These are phyloP conservation scores for Leccinum pachyderme DNA, from an alignment of 1,284 basidiomycete species.

Conservation along the genomic window DNA sequence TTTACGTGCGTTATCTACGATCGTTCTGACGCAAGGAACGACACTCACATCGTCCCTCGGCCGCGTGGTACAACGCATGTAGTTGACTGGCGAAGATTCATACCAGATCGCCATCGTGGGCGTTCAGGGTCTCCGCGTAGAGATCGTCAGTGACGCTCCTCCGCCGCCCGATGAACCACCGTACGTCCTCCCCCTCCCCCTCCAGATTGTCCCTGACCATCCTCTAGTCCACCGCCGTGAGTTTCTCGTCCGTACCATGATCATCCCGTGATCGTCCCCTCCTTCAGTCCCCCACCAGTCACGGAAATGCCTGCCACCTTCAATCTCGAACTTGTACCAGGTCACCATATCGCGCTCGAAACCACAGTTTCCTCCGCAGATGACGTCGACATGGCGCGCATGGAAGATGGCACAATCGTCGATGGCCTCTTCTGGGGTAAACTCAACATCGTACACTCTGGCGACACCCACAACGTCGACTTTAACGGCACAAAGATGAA, in stretches of 20 bases:
- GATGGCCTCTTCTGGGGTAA: slow-evolving; percentile 84
- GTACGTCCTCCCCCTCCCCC: slow-evolving; percentile 45
- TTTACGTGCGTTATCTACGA: slow-evolving; percentile 55
- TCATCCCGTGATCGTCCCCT: slow-evolving; percentile 3
- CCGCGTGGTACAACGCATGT: slow-evolving; percentile 21
- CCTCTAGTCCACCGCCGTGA: slow-evolving; percentile 64
- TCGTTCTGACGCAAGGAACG: slow-evolving; percentile 10
- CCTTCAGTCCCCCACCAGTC: slow-evolving; percentile 68
- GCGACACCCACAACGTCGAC: slow-evolving; percentile 73
- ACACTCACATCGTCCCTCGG: slow-evolving; percentile 18
- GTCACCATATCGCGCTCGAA: slow-evolving; percentile 73
- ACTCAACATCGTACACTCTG: slow-evolving; percentile 73
- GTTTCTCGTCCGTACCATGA: slow-evolving; percentile 30
- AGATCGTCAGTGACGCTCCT: slow-evolving; percentile 77
- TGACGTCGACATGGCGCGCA: slow-evolving; percentile 81
- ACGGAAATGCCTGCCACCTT: slow-evolving; percentile 83
- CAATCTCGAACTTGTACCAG: slow-evolving; percentile 71
- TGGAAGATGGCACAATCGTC: slow-evolving; percentile 81
- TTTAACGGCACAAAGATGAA: slow-evolving; percentile 71
- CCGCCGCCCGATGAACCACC: slow-evolving; percentile 77
- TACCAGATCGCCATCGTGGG: slow-evolving; percentile 79
- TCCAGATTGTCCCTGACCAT: slow-evolving; percentile 14
- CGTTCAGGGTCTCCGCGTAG: slow-evolving; percentile 74
- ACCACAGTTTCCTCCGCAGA: slow-evolving; percentile 69
- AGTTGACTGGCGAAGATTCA: slow-evolving; percentile 79